A percentile compares a stretch with the other conserved stretches of the same genome.
Evolutionary conservation across 1,284 basidiomycete species (phyloP).

Genomic region (Waitea zeae): DNA sequence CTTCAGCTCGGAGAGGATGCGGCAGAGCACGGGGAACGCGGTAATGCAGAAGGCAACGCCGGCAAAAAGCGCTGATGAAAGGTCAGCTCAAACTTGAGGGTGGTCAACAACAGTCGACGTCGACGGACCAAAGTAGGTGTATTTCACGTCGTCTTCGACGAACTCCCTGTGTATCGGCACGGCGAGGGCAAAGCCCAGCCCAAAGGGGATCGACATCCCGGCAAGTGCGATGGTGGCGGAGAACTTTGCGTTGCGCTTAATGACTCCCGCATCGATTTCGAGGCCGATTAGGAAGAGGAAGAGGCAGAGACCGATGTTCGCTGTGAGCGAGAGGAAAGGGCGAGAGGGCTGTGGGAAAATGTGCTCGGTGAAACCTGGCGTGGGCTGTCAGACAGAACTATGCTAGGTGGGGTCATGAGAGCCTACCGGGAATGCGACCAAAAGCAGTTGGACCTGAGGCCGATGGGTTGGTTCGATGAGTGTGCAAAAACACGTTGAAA

Average conservation of each 20-base stretch:
- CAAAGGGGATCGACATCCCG: conserved; percentile 68
- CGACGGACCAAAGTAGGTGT: conserved; percentile 74
- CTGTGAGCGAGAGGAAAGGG: conserved; percentile 72
- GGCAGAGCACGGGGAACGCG: conserved; percentile 87
- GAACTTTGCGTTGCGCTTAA: conserved; percentile 60
- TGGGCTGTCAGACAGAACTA: neutral
- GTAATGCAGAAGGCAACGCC: conserved; percentile 89
- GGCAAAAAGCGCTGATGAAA: conserved; percentile 72
- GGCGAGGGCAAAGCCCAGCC: conserved; percentile 69
- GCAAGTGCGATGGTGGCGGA: conserved; percentile 30
- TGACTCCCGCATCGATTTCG: conserved; percentile 71
- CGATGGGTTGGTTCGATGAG: conserved; percentile 1
- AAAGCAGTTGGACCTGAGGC: conserved; percentile 65
- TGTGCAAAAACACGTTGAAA: neutral
- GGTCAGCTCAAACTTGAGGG: too few relatives aligned
- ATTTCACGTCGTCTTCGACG: conserved; percentile 43
- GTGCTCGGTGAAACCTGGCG: conserved; percentile 53
- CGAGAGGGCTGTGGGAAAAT: conserved; percentile 66
- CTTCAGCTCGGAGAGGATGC: conserved; percentile 68
- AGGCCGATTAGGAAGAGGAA: conserved; percentile 88
- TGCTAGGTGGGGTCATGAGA: neutral
- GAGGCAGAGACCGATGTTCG: conserved; percentile 87
- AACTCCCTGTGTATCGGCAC: conserved; percentile 71
- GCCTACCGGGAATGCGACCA: conserved; percentile 41
- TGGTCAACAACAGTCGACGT: too few relatives aligned